phyloP scores from a whole-genome alignment of 352 stramenopile species.

The Globisporangium acanthophoron region DNA sequence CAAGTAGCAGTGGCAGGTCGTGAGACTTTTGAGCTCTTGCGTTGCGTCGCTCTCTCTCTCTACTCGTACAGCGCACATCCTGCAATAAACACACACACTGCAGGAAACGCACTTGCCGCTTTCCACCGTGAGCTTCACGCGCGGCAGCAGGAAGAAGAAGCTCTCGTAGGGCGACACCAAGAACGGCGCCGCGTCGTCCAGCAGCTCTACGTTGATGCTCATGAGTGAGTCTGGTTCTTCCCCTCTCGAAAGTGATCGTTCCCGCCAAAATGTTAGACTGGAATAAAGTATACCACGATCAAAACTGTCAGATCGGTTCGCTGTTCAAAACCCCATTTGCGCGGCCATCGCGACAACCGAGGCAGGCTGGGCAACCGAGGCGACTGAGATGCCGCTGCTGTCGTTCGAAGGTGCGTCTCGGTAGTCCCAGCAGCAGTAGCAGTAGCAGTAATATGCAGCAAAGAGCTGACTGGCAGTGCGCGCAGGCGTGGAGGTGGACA shows the following conservation, averaged over 20 bases:
- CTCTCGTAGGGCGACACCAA: slow-evolving; percentile 75
- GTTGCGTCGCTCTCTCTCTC: too few relatives aligned
- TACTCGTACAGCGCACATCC: too few relatives aligned
- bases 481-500: slow-evolving; percentile 64
- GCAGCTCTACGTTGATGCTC: slow-evolving; percentile 75
- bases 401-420: slow-evolving; percentile 58
- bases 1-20: background rate
- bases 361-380: background rate
- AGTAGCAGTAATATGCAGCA: background rate
- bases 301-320: too few relatives aligned
- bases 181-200: slow-evolving; percentile 53
- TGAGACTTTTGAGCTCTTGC: too few relatives aligned
- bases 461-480: background rate
- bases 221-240: slow-evolving; percentile 18
- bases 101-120: slow-evolving; percentile 58
- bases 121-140: slow-evolving; percentile 68
- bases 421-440: background rate
- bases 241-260: background rate
- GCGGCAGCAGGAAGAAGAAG: slow-evolving; percentile 73
- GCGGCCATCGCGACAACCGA: too few relatives aligned
- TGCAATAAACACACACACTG: background rate
- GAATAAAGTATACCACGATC: background rate
- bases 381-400: slow-evolving; percentile 48
- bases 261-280: background rate
- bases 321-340: background rate